Conservation (phyloP, 73 alveolate genomes). For the Stentor coeruleus region DNA sequence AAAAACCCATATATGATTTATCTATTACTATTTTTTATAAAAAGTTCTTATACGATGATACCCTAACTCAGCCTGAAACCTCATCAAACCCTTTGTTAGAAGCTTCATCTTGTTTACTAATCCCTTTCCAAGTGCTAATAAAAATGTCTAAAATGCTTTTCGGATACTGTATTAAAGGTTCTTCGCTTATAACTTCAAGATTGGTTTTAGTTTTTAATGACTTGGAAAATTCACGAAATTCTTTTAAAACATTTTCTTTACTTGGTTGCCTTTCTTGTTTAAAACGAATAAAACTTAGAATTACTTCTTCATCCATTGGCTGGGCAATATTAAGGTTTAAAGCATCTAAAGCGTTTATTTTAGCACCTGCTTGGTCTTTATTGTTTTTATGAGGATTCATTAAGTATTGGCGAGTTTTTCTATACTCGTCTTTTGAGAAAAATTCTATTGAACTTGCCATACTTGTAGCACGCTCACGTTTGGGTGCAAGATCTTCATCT, state of each 20-base stretch:
- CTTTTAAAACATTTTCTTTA: background rate
- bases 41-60: no score
- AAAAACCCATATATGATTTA: no score
- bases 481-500: background rate
- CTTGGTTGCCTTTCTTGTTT: constrained; percentile 1
- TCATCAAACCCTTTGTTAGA: no score
- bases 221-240: background rate
- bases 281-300: background rate
- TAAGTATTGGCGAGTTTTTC: background rate
- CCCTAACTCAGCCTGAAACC: no score
- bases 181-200: background rate
- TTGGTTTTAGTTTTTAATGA: background rate
- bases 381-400: background rate
- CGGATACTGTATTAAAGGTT: background rate
- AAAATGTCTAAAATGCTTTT: background rate
- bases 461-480: background rate
- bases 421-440: constrained; percentile 3
- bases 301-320: background rate
- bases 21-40: no score
- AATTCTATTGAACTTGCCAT: background rate
- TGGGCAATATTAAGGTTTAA: background rate
- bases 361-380: background rate
- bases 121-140: background rate
- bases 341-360: background rate
- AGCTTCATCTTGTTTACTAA: no score